Evolutionary conservation across 306 rosid species (phyloP).

Genomic region (Prunus persica): DNA sequence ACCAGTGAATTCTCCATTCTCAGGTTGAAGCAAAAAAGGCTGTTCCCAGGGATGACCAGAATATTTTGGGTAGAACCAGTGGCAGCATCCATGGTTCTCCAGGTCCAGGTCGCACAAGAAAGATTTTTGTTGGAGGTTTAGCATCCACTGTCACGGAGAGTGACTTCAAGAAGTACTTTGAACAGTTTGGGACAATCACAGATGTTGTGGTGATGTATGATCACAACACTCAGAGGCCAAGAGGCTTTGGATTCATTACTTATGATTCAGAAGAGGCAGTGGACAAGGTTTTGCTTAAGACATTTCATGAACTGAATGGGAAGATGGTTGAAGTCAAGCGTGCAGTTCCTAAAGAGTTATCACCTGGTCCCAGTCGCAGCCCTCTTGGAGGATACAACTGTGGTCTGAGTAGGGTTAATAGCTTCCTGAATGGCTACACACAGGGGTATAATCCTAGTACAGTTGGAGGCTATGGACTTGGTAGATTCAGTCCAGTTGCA

Average conservation of each 20-base stretch:
- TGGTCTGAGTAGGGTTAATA: constrained; percentile 76
- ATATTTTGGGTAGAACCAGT: constrained; percentile 64
- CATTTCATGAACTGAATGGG: constrained; percentile 93
- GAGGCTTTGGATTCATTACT: constrained; percentile 96
- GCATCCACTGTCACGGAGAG: constrained; percentile 96
- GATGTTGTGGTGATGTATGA: constrained; percentile 99
- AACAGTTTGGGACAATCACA: constrained; percentile 93
- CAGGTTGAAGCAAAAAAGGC: constrained; percentile 99
- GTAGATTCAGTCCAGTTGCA: constrained; percentile 86
- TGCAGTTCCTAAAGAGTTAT: constrained; percentile 96
- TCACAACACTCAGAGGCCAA: constrained; percentile 97
- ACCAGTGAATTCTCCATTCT: constrained; percentile 23
- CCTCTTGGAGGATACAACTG: constrained; percentile 74
- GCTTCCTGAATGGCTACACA: constrained; percentile 75
- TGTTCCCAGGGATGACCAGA: constrained; percentile 97
- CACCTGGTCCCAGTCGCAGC: constrained; percentile 86
- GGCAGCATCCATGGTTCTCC: constrained; percentile 89
- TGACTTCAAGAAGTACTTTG: constrained; percentile 90
- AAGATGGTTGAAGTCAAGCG: constrained; percentile 99
- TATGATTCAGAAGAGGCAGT: constrained; percentile 98
- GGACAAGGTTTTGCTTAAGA: constrained; percentile 77
- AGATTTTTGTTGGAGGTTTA: constrained; percentile 97
- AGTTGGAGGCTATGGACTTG: constrained; percentile 81
- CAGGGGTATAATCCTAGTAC: constrained; percentile 76
- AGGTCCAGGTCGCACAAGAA: constrained; percentile 87